Conservation (phyloP, 495 filamentous ascomycete genomes). For the Pyrenopolyporus hunteri region DNA sequence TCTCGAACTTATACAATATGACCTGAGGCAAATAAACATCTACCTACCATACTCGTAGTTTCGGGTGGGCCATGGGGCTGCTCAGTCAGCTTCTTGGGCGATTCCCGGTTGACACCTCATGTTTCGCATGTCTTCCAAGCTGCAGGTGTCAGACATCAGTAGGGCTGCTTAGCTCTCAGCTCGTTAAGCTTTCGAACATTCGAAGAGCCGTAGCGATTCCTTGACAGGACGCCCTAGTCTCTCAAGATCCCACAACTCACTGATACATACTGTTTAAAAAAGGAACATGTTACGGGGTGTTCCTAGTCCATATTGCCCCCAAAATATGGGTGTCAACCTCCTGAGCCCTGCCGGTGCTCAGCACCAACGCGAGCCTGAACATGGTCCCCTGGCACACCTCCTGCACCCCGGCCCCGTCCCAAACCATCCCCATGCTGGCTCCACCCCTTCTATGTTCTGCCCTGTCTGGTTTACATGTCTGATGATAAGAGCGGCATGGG, state of each 20-base stretch:
- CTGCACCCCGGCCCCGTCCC: conserved; percentile 43
- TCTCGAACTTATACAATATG: conserved; percentile 11
- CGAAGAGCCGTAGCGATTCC: conserved; percentile 26
- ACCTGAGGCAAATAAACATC: conserved; percentile 21
- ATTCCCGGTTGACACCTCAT: conserved; percentile 33
- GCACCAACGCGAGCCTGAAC: conserved; percentile 36
- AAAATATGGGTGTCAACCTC: conserved; percentile 37
- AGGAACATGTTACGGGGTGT: conserved; percentile 34
- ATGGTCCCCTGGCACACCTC: conserved; percentile 34
- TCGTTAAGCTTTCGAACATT: conserved; percentile 36
- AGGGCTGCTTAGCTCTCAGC: conserved; percentile 39
- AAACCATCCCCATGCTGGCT: conserved; percentile 43
- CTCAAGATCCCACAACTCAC: conserved; percentile 34
- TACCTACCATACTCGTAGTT: conserved; percentile 23
- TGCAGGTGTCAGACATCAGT: conserved; percentile 40
- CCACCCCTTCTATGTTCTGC: conserved; percentile 36
- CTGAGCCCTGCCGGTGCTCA: conserved; percentile 42
- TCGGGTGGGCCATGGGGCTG: conserved; percentile 25
- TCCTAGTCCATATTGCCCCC: conserved; percentile 36
- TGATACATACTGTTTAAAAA: conserved; percentile 31
- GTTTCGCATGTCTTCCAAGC: conserved; percentile 36
- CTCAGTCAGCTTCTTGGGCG: conserved; percentile 22
- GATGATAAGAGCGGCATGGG: conserved; percentile 44
- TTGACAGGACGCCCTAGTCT: conserved; percentile 32
- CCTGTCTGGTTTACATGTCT: conserved; percentile 34